Evolutionary conservation across 169 alveolate genomes (phyloP).

Genomic region (Babesia divergens): DNA sequence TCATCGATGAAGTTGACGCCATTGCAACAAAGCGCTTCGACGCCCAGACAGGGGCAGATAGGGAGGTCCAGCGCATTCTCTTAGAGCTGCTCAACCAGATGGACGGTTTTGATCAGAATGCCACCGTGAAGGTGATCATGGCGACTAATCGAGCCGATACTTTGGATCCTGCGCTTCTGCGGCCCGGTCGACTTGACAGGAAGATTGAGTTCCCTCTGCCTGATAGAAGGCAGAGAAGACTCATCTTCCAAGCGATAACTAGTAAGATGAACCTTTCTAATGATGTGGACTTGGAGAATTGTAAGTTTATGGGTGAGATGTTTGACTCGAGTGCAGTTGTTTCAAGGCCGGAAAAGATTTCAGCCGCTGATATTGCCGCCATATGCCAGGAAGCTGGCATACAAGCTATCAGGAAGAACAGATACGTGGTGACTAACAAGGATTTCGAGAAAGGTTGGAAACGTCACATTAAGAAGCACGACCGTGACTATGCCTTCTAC

Average conservation of each 20-base stretch:
- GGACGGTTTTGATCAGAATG: constrained; percentile 99
- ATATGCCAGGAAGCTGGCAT: constrained; percentile 99
- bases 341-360: constrained; percentile 95
- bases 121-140: constrained; percentile 95
- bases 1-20: constrained; percentile 98
- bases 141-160: constrained; percentile 99
- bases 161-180: constrained; percentile 96
- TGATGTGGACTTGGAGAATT: constrained; percentile 97
- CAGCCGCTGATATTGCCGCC: constrained; percentile 98
- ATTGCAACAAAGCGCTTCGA: constrained; percentile 96
- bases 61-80: constrained; percentile 97
- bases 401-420: constrained; percentile 98
- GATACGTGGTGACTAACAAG: constrained; percentile 91
- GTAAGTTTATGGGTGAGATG: constrained; percentile 26
- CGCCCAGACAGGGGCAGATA: constrained; percentile 97
- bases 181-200: constrained; percentile 98
- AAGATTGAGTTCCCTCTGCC: constrained; percentile 98
- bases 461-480: constrained; percentile 91
- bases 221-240: constrained; percentile 95
- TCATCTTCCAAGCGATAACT: constrained; percentile 92
- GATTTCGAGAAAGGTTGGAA: constrained; percentile 98
- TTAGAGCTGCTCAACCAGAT: constrained; percentile 95
- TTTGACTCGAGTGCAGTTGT: constrained; percentile 73
- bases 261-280: constrained; percentile 95
- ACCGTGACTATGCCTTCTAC: constrained; percentile 91